Evolutionary conservation across 208 protist species (phyloP), one percentile per base, ranked within the genome.

Genomic region (Angomonas ambiguus): DNA sequence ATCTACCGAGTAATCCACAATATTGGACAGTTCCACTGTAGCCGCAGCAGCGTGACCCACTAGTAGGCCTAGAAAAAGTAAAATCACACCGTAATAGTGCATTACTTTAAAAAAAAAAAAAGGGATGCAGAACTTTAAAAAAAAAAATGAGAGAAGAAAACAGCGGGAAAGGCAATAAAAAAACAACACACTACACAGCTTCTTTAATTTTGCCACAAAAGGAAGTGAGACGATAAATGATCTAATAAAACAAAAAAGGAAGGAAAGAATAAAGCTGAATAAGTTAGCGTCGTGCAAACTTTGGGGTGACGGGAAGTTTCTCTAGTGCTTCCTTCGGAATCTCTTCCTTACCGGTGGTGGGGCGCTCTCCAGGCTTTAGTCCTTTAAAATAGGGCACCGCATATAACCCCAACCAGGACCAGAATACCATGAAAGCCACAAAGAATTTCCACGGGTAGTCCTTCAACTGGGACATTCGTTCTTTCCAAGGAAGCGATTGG

Each of bases 401-500:
- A 62, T 87, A 91, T 2, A 72, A 83, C 20, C 85, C 85, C 20
- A 82, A 51, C 71, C 72, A 87, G 10, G 85, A 86, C 85, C 85
- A 91, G 11, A 85, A 33, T 16, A 88, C 20, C 81, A 91, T 91
- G 60, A 91, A 91, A 20, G 70, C 76, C 32, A 91, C 38, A 34
- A 87, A 88, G 20, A 80, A 71, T 42, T 91, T 91, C 85, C 85
- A 91, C 45, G 85, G 85, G 68, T 83, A 91, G 16, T 71, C 76
- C 3, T 72, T 66, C 2, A 91, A 64, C 48, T 76, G 45, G 10
- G 61, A 59, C 24, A 91, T 57, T 38, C 74, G 67, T 45, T 63
- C 48, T n/a, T 66, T 63, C 85, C 85, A 91, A 33, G 81, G 76
- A 1, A 83, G 67, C 10, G 38, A 59, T 25, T 69, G 69, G 28